phyloP scores from a whole-genome alignment of 441 rosid genomes.

The Sinapis alba region DNA sequence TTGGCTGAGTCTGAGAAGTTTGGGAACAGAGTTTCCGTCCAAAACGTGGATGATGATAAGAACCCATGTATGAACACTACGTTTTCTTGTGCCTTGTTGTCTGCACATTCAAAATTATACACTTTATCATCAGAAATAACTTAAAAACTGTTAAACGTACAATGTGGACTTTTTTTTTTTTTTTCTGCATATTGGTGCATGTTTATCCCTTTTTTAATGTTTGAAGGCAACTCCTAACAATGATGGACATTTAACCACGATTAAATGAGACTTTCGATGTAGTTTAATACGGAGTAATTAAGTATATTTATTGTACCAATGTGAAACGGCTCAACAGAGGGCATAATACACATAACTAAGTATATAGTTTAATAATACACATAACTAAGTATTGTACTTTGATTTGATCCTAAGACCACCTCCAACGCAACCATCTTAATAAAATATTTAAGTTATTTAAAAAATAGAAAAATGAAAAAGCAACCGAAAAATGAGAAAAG shows the following conservation, averaged over 20 bases:
- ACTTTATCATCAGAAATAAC: background rate
- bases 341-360: background rate
- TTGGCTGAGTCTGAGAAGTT: slow-evolving; percentile 72
- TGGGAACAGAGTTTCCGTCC: slow-evolving; percentile 96
- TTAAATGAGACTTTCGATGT: background rate
- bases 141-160: background rate
- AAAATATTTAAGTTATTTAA: too few species aligned
- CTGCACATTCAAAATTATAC: slow-evolving; percentile 38
- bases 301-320: background rate
- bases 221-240: background rate
- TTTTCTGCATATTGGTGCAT: background rate
- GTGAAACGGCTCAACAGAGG: background rate
- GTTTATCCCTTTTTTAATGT: background rate
- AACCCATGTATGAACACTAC: slow-evolving; percentile 96
- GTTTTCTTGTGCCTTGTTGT: slow-evolving; percentile 59
- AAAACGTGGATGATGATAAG: slow-evolving; percentile 93
- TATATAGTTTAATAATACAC: background rate
- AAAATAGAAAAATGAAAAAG: too few species aligned
- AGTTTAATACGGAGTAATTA: background rate
- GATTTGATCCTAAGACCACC: slow-evolving; percentile 3
- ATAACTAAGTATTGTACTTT: slow-evolving; percentile 2
- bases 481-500: too few species aligned
- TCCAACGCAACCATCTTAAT: too few species aligned
- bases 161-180: background rate
- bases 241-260: slow-evolving; percentile 9